Base-by-base conservation (phyloP, 108 stramenopile species). In the Cyclotella baltica region DNA sequence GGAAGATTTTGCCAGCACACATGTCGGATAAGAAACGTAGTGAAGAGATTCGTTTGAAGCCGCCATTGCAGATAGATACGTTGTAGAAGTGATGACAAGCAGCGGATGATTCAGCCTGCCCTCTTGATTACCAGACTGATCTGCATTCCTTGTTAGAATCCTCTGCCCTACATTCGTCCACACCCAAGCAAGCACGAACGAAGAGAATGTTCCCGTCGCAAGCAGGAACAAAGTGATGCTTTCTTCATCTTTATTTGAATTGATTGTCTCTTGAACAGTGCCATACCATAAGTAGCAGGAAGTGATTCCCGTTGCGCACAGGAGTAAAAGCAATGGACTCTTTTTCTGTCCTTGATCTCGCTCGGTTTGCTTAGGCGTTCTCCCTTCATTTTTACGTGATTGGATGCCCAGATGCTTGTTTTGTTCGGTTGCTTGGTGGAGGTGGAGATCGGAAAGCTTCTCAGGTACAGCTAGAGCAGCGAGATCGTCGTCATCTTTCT, bases 11-110 rank as follows among this genome's bases (percentile, higher is more conserved):
- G 93, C 96, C 78, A 98, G 83, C 0, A 96, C 94, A 52, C 92
- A 93, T 28, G 95, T 92, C 13, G 98, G 98, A 76, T 96, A 98
- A 1, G 92, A 89, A 5, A 96, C 95, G 63, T 84, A 93, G n/a
- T 81, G 86, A 3, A 96, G 73, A 10, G 90, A 80, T 73, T 96
- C 92, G 66, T 96, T 96, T 34, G 87, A 87, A 3, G 83, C 81
- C 2, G 82, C 72, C 95, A 96, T 96, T 70, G 95, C 95, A 50
- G 81, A 62, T 31, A 93, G 74, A 52, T 93, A 95, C 11, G 85
- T 86, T 2, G 85, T 43, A 0, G 86, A 75, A 30, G 93, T 91
- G 0, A 83, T 0, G 2, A 71, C 25, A 0, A 87, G 33, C 15
- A 88, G 83, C 6, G 73, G 64, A 57, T 89, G 90, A 72, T 89